Conservation (phyloP, 176 grass and related monocot genomes). For the Alopecurus myosuroides region DNA sequence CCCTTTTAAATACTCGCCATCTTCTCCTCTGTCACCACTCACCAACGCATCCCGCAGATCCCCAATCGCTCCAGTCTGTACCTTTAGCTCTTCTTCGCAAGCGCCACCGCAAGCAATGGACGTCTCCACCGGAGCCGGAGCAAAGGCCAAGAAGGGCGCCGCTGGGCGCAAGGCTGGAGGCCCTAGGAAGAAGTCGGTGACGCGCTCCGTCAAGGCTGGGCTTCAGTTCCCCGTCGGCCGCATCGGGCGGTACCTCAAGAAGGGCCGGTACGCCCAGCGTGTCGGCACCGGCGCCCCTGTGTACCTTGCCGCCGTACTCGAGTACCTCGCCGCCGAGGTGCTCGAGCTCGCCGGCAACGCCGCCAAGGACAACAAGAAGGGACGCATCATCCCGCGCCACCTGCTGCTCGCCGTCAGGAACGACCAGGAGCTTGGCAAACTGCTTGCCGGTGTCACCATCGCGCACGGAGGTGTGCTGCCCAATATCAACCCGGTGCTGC, state of each 20-base stretch:
- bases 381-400: conserved; percentile 50
- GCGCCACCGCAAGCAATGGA: too few relatives aligned
- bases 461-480: conserved; percentile 53
- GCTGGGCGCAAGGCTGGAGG: not conserved
- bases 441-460: conserved; percentile 55
- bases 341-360: conserved; percentile 63
- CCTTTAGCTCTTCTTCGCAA: too few relatives aligned
- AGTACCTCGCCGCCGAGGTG: conserved; percentile 74
- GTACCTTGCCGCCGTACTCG: conserved; percentile 67
- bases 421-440: conserved; percentile 61
- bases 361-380: conserved; percentile 70
- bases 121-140: too few relatives aligned
- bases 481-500: conserved; percentile 56
- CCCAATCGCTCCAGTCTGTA: too few relatives aligned
- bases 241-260: conserved; percentile 66
- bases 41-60: too few relatives aligned
- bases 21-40: too few relatives aligned
- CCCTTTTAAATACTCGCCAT: too few relatives aligned
- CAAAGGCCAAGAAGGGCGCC: too few relatives aligned
- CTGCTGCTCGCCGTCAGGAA: conserved; percentile 55
- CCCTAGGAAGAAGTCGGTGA: conserved; percentile 42
- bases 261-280: conserved; percentile 61
- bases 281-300: conserved; percentile 66
- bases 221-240: conserved; percentile 79
- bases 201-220: conserved; percentile 55